Evolutionary conservation across 768 basidiomycete species (phyloP), one percentile per base, ranked within the genome.

Genomic region (Leccinum broughii): DNA sequence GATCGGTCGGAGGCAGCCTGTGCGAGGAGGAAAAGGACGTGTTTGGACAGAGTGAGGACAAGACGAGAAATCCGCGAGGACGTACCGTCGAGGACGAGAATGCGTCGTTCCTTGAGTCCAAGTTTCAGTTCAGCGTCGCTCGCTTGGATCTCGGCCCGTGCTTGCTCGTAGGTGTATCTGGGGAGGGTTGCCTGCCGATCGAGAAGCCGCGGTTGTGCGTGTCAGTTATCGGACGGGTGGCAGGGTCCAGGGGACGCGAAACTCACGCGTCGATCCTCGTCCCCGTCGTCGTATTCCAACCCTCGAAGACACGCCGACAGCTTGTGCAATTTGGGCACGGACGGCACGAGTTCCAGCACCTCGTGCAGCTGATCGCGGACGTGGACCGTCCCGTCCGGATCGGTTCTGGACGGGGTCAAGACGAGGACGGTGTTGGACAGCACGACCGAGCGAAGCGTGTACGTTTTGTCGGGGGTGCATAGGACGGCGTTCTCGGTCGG

Each of bases 371-470:
- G 87, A 64, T 94, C 92, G 55, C 88, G 84, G 55, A 97, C 88
- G 56, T 89, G 82, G 10, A 92, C 77, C 2, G 76, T 74, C 50
- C 82, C 78, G 20, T 76, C 70, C 2, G 71, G 64, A 49, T 70
- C 63, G 3, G 66, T 64, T 41, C 76, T 70, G 2, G 79, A 76
- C 17, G 85, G 77, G 3, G 86, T 86, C 61, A 90, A 79, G 49
- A 98, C 83, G 13, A 95, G 78, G 35, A 95, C 76, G 0, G 93
- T 88, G 73, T 98, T 98, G 17, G 95, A 97, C 51, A 97, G 78
- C 9, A 82, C 81, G n/a, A 98, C 88, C 0, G 94, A 90, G 57
- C 95, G 87, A 28, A 98, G 76, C 2, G 83, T 69, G 70, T 89
- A 99, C 0, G 96, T 98, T 70, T 83, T 86, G 59, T 87, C 81